Percentiles rank a stretch among this genome's conserved stretches.
Conservation (phyloP, 2,329 filamentous ascomycete genomes). For the Chaetomium globosum region DNA sequence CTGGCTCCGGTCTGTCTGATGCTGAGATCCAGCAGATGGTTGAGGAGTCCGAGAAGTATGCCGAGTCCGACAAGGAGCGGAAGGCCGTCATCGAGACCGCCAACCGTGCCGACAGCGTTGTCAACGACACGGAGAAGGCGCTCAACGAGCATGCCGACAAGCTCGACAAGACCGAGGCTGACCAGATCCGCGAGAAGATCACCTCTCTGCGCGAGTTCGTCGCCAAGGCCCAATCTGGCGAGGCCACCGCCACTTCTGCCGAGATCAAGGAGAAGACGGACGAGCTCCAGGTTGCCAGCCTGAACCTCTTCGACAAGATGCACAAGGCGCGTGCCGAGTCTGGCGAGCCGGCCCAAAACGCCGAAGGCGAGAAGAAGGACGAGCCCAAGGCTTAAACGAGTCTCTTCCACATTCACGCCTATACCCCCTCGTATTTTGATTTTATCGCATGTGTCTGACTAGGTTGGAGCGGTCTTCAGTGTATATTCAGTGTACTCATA, state of each 20-base stretch:
- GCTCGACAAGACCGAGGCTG: conserved; percentile 94
- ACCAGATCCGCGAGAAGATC: conserved; percentile 94
- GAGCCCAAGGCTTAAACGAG: conserved; percentile 49
- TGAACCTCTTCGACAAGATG: conserved; percentile 99
- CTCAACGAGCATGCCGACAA: conserved; percentile 95
- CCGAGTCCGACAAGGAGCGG: conserved; percentile 92
- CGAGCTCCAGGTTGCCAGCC: conserved; percentile 90
- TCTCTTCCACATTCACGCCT: conserved; percentile 29
- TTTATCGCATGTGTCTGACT: conserved; percentile 40
- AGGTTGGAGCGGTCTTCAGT: conserved; percentile 44
- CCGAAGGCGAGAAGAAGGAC: conserved; percentile 34
- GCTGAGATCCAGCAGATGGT: conserved; percentile 97
- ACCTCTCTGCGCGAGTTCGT: conserved; percentile 81
- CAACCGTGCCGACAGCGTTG: conserved; percentile 93
- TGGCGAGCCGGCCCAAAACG: conserved; percentile 48
- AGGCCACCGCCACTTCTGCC: conserved; percentile 80
- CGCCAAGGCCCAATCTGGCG: conserved; percentile 90
- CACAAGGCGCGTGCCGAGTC: conserved; percentile 86
- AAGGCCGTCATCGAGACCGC: conserved; percentile 93
- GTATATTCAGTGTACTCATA: conserved; percentile 52
- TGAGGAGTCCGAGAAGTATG: conserved; percentile 95
- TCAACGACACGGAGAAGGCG: conserved; percentile 98
- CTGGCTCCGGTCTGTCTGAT: conserved; percentile 94
- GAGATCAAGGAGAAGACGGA: conserved; percentile 99
- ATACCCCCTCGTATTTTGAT: conserved; percentile 36